Conservation (phyloP, 768 basidiomycete genomes). For the Leccinellum albellum region DNA sequence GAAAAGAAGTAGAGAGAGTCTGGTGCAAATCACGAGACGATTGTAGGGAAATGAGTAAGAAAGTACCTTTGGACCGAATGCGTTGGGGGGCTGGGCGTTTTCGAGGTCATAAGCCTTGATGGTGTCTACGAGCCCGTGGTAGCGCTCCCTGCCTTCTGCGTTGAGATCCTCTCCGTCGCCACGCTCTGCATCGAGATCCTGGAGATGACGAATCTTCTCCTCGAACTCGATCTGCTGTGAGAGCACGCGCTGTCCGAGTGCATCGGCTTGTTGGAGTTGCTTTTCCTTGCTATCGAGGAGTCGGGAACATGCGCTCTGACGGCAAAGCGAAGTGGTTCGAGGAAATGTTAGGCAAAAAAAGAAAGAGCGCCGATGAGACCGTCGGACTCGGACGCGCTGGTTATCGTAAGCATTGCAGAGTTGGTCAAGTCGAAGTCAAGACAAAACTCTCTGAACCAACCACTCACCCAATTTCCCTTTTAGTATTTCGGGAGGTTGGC, state of each 20-base stretch:
- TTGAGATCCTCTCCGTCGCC: slow-evolving; percentile 62
- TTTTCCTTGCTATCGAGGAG: slow-evolving; percentile 89
- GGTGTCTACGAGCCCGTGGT: slow-evolving; percentile 73
- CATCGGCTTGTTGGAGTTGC: slow-evolving; percentile 88
- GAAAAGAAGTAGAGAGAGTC: neutral
- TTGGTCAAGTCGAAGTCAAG: neutral
- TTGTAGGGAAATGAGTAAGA: neutral
- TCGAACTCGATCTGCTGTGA: slow-evolving; percentile 92
- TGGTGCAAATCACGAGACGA: too few species aligned
- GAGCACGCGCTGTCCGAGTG: slow-evolving; percentile 90
- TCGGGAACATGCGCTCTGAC: slow-evolving; percentile 55
- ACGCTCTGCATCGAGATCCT: slow-evolving; percentile 64
- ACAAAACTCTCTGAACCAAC: slow-evolving; percentile 3
- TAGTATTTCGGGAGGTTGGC: too few species aligned
- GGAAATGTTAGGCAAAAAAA: slow-evolving; percentile 42
- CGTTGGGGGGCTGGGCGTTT: slow-evolving; percentile 70
- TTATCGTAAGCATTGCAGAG: slow-evolving; percentile 30
- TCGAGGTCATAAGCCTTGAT: slow-evolving; percentile 74
- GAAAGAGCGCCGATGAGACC: slow-evolving; percentile 32
- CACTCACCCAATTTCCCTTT: neutral
- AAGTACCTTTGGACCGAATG: slow-evolving; percentile 60
- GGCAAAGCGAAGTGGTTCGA: slow-evolving; percentile 43
- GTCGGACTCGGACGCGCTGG: slow-evolving; percentile 38
- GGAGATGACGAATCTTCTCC: slow-evolving; percentile 77
- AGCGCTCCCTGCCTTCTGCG: slow-evolving; percentile 61